Percentiles rank a stretch among this genome's conserved stretches.
phyloP scores from a whole-genome alignment of 176 grass and related monocot species.

The Neostapfia colusana region DNA sequence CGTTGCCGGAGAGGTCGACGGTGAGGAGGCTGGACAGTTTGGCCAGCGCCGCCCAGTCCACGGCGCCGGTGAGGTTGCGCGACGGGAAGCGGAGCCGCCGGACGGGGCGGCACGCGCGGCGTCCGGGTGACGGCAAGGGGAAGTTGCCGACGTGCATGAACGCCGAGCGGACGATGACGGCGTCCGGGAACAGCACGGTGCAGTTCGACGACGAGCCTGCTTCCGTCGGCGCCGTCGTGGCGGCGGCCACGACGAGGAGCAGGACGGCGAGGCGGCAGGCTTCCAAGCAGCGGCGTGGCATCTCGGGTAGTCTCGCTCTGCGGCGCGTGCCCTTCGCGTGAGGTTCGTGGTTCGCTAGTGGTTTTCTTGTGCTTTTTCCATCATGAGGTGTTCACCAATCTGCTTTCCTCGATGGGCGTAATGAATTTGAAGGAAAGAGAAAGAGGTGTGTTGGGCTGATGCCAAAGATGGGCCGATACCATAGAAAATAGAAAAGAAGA shows the following conservation, averaged over 20 bases:
- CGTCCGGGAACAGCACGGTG: constrained; percentile 32
- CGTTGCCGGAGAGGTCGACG: constrained; percentile 72
- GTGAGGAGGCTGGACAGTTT: constrained; percentile 51
- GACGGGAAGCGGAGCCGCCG: constrained; percentile 42
- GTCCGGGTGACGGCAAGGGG: background rate
- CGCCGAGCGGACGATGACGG: constrained; percentile 40
- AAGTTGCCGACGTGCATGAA: constrained; percentile 59
- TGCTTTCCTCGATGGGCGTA: background rate
- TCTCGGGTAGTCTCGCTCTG: background rate
- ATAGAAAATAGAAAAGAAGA: too few relatives aligned
- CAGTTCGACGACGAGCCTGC: constrained; percentile 9
- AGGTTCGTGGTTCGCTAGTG: background rate
- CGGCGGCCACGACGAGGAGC: constrained; percentile 2
- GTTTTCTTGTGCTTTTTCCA: background rate
- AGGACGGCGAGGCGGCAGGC: background rate
- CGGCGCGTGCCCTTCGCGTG: background rate
- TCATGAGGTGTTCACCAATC: background rate
- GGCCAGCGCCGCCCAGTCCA: constrained; percentile 49
- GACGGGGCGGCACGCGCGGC: constrained; percentile 23
- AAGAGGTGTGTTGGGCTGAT: background rate
- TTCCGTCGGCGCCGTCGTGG: background rate
- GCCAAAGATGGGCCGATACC: too few relatives aligned
- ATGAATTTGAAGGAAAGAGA: constrained; percentile 6
- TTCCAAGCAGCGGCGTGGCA: background rate
- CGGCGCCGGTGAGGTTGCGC: constrained; percentile 47